These are phyloP conservation scores for Trametes coccinea DNA, from an alignment of 768 basidiomycete genomes.

Conservation along the genomic window DNA sequence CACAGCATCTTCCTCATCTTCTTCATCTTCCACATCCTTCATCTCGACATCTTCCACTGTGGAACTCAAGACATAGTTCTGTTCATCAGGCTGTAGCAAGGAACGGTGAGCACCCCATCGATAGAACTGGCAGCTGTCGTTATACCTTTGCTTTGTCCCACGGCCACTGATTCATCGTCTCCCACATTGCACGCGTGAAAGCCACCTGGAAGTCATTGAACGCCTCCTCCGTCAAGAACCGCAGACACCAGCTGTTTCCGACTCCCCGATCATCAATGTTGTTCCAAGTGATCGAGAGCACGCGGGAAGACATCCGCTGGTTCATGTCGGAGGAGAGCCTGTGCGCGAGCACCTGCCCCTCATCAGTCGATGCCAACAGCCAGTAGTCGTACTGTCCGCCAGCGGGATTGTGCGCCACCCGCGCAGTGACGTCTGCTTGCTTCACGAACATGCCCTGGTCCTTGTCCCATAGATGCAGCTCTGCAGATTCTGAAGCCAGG, in stretches of 20 bases:
- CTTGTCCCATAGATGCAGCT: conserved; percentile 64
- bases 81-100: conserved; percentile 69
- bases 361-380: conserved; percentile 54
- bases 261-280: conserved; percentile 53
- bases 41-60: conserved; percentile 86
- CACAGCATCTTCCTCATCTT: conserved; percentile 76
- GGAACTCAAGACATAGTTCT: conserved; percentile 76
- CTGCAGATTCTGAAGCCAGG: conserved; percentile 47
- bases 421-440: conserved; percentile 56
- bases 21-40: conserved; percentile 74
- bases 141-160: conserved; percentile 82
- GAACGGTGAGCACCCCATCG: background rate
- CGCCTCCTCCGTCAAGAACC: conserved; percentile 56
- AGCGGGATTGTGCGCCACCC: conserved; percentile 47
- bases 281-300: conserved; percentile 88
- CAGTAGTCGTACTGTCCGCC: conserved; percentile 55
- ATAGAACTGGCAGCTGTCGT: too few relatives aligned
- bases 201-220: conserved; percentile 60
- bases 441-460: conserved; percentile 49
- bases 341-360: conserved; percentile 58
- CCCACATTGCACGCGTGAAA: conserved; percentile 78
- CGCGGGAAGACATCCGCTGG: conserved; percentile 60
- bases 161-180: conserved; percentile 66
- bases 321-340: conserved; percentile 69
- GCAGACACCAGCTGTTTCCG: conserved; percentile 81